A percentile compares a stretch with the other conserved stretches of the same genome.
Evolutionary conservation across 257 asterid genomes (phyloP).

Genomic region (Solanum appendiculatum): DNA sequence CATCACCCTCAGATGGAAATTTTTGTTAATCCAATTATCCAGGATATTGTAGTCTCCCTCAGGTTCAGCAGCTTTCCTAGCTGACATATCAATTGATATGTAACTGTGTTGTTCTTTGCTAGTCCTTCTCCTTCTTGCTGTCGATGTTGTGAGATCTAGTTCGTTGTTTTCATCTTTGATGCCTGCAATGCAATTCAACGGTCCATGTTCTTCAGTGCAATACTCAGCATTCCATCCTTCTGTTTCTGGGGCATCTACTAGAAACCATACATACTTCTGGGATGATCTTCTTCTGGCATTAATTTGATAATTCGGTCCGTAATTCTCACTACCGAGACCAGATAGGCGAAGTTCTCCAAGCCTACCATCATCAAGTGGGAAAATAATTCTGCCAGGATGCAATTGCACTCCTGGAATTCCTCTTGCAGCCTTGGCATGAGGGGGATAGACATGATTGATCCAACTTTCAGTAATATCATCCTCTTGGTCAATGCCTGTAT

Average conservation of each 20-base stretch:
- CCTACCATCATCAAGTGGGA: constrained; percentile 75
- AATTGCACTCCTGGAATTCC: constrained; percentile 52
- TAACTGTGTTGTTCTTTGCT: constrained; percentile 39
- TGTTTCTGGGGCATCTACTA: constrained; percentile 72
- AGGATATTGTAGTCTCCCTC: constrained; percentile 11
- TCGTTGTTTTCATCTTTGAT: constrained; percentile 49
- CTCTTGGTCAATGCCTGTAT: constrained; percentile 30
- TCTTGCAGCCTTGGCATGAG: constrained; percentile 55
- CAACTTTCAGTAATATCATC: constrained; percentile 39
- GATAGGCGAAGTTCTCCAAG: constrained; percentile 71
- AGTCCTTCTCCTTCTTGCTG: constrained; percentile 49
- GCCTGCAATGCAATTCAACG: constrained; percentile 63
- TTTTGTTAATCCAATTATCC: constrained; percentile 6
- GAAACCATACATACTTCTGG: constrained; percentile 64
- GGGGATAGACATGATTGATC: constrained; percentile 68
- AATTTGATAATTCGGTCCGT: constrained; percentile 40
- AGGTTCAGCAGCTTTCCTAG: constrained; percentile 6
- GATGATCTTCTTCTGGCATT: constrained; percentile 37
- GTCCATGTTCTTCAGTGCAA: constrained; percentile 74
- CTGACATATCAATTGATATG: constrained; percentile 23
- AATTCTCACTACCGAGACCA: constrained; percentile 52
- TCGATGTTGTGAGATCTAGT: constrained; percentile 8
- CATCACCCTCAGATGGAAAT: constrained; percentile 58
- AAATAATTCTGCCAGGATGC: constrained; percentile 55
- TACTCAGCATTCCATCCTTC: constrained; percentile 96